Evolutionary conservation across 73 alveolate species (phyloP).

Genomic region (Diophrys appendiculata): DNA sequence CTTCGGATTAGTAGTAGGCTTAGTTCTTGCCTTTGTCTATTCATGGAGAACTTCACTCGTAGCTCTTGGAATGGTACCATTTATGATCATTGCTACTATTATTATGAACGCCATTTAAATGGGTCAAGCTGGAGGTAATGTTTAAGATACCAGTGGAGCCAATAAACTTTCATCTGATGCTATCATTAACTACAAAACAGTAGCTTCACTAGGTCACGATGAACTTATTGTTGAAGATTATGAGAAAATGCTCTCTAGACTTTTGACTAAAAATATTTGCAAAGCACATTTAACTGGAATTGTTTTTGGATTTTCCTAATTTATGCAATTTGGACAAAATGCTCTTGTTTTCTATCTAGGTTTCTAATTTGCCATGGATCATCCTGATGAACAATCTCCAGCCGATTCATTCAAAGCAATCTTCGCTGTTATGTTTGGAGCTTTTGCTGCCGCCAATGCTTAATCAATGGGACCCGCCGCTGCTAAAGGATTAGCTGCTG

Average conservation of each 20-base stretch:
- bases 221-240: conserved; percentile 63
- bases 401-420: conserved; percentile 45
- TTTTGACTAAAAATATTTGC: conserved; percentile 31
- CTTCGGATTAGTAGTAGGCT: conserved; percentile 61
- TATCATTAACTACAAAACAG: conserved; percentile 80
- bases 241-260: conserved; percentile 34
- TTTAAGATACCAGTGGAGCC: too few relatives aligned
- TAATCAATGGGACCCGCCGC: conserved; percentile 46
- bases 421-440: conserved; percentile 60
- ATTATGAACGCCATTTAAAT: conserved; percentile 57
- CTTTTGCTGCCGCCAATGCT: conserved; percentile 60
- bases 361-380: conserved; percentile 49
- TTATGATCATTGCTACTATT: conserved; percentile 61
- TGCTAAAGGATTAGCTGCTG: conserved; percentile 52
- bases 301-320: conserved; percentile 45
- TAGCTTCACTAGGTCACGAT: conserved; percentile 80
- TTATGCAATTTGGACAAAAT: conserved; percentile 13
- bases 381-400: conserved; percentile 46
- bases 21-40: conserved; percentile 59
- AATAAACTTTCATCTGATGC: conserved; percentile 78
- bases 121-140: conserved; percentile 52
- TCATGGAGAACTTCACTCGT: conserved; percentile 73
- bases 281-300: conserved; percentile 70
- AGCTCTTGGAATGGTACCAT: conserved; percentile 72
- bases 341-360: conserved; percentile 31